Evolutionary conservation across 1,284 basidiomycete species (phyloP).

Genomic region (Cronartium quercuum): DNA sequence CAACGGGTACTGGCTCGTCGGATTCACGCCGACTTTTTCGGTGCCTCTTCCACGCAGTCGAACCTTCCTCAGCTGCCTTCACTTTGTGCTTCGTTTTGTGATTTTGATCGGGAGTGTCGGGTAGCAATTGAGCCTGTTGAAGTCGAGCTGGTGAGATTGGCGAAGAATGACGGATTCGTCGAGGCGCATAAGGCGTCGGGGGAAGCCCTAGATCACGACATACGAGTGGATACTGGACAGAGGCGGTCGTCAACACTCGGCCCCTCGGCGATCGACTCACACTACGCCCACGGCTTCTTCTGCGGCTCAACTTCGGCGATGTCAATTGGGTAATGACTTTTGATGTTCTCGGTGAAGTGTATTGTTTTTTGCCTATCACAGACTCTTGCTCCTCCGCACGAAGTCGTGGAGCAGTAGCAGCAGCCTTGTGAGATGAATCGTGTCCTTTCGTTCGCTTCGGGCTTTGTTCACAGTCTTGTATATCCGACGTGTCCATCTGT

Average conservation of each 20-base stretch:
- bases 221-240: background rate
- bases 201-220: background rate
- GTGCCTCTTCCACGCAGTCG: background rate
- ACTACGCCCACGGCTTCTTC: background rate
- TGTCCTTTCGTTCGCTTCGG: background rate
- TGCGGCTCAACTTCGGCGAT: background rate
- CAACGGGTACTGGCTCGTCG: constrained; percentile 9
- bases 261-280: background rate
- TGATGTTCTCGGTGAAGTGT: background rate
- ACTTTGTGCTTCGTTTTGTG: background rate
- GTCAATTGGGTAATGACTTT: background rate
- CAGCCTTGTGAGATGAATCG: background rate
- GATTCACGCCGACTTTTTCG: background rate
- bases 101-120: background rate
- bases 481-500: background rate
- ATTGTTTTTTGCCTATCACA: background rate
- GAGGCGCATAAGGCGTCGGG: background rate
- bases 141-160: background rate
- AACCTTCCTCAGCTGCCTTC: background rate
- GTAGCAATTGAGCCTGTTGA: background rate
- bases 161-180: background rate
- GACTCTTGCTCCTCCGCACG: background rate
- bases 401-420: too few relatives aligned
- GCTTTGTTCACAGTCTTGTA: background rate
- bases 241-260: background rate